Evolutionary conservation across 148 eudicot genomes (phyloP).

Genomic region (Chenopodium berlandieri): DNA sequence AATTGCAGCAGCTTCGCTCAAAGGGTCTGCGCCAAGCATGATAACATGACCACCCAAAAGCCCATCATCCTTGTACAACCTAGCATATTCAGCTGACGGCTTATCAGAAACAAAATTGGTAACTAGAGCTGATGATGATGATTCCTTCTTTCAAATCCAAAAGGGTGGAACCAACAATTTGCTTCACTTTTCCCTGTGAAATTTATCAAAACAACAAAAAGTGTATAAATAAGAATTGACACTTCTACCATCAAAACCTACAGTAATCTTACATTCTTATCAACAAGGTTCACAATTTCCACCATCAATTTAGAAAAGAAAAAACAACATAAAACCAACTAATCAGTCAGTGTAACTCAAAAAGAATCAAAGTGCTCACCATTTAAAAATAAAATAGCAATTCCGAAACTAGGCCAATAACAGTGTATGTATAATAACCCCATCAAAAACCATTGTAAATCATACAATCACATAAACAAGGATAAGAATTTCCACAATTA

Average conservation of each 20-base stretch:
- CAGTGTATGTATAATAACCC: neutral
- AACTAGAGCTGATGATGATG: slow-evolving; percentile 32
- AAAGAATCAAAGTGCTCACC: neutral
- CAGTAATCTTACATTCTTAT: neutral
- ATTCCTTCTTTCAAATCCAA: slow-evolving; percentile 53
- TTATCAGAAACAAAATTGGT: slow-evolving; percentile 90
- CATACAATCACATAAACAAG: neutral
- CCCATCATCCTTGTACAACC: slow-evolving; percentile 67
- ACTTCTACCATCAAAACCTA: neutral
- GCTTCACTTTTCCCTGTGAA: slow-evolving; percentile 83
- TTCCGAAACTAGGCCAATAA: neutral
- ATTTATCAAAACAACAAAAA: slow-evolving; percentile 10
- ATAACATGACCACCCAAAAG: slow-evolving; percentile 87
- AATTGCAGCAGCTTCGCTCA: slow-evolving; percentile 63
- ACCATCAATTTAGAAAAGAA: neutral
- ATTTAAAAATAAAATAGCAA: neutral
- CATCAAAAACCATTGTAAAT: neutral
- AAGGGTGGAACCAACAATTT: slow-evolving; percentile 91
- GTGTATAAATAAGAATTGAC: neutral
- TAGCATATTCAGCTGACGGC: slow-evolving; percentile 79
- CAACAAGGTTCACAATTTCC: neutral
- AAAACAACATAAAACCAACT: neutral
- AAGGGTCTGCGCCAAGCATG: slow-evolving; percentile 87
- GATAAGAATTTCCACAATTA: no score
- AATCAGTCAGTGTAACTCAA: neutral